Percentiles rank a stretch among this genome's conserved stretches.
phyloP scores from a whole-genome alignment of 106 monocot genomes.

The Dioscorea alata region DNA sequence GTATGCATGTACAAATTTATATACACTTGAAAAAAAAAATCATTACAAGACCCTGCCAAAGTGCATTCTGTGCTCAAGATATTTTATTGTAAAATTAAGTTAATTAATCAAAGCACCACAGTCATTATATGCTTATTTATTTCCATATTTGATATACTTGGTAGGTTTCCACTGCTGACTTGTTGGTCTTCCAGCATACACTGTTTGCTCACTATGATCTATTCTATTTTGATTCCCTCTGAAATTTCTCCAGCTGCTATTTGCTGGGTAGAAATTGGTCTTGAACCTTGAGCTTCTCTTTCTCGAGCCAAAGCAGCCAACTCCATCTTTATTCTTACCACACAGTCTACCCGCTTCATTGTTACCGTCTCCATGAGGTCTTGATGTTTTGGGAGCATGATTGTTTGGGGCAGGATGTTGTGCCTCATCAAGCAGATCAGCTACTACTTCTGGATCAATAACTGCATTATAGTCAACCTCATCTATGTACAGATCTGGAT shows the following conservation, averaged over 20 bases:
- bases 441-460: constrained; percentile 31
- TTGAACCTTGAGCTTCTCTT: background rate
- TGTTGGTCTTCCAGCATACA: background rate
- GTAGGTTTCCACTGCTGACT: background rate
- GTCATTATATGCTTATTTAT: too few relatives aligned
- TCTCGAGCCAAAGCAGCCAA: background rate
- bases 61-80: too few relatives aligned
- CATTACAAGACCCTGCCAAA: too few relatives aligned
- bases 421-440: constrained; percentile 30
- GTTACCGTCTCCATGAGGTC: too few relatives aligned
- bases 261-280: background rate
- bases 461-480: constrained; percentile 23
- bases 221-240: background rate
- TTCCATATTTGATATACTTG: too few relatives aligned
- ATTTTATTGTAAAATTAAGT: too few relatives aligned
- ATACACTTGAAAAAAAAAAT: too few relatives aligned
- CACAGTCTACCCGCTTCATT: background rate
- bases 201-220: background rate
- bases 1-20: too few relatives aligned
- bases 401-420: background rate
- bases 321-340: background rate
- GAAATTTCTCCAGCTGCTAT: background rate
- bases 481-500: constrained; percentile 45
- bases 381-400: background rate
- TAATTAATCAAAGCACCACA: too few relatives aligned